Conservation (phyloP, 495 filamentous ascomycete genomes). For the Saxophila tyrrhenica region DNA sequence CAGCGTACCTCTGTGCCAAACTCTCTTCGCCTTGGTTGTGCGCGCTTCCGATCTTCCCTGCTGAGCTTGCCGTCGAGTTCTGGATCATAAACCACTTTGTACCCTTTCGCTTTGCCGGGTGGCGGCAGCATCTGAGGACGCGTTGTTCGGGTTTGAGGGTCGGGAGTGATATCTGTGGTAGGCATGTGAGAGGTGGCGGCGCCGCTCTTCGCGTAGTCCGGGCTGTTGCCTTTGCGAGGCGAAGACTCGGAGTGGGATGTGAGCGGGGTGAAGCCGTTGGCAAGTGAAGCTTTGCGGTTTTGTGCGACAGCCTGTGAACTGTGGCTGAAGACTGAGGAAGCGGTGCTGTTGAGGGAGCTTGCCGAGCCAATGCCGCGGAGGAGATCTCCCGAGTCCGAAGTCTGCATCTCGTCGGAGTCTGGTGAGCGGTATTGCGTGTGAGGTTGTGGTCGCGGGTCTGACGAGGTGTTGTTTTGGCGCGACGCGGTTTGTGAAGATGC, state of each 20-base stretch:
- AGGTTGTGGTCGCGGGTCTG: not conserved
- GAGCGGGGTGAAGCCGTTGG: slow-evolving; percentile 58
- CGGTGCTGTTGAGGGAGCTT: slow-evolving; percentile 53
- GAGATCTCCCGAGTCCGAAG: slow-evolving; percentile 47
- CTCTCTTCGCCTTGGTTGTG: slow-evolving; percentile 58
- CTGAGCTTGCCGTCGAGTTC: slow-evolving; percentile 50
- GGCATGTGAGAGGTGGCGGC: slow-evolving; percentile 2
- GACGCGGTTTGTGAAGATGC: slow-evolving; percentile 4
- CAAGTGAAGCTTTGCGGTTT: slow-evolving; percentile 36
- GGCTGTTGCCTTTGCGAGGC: slow-evolving; percentile 49
- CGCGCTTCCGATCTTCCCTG: slow-evolving; percentile 51
- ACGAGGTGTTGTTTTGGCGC: not conserved
- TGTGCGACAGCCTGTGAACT: slow-evolving; percentile 34
- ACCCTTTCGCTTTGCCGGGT: slow-evolving; percentile 52
- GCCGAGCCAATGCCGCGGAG: slow-evolving; percentile 54
- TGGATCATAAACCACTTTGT: slow-evolving; percentile 64
- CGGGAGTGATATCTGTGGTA: slow-evolving; percentile 3
- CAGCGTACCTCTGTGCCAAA: slow-evolving; percentile 45
- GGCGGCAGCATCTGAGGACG: slow-evolving; percentile 48
- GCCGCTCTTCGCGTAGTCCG: slow-evolving; percentile 31
- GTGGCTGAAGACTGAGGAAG: slow-evolving; percentile 52
- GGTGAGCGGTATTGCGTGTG: slow-evolving; percentile 14
- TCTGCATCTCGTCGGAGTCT: slow-evolving; percentile 41
- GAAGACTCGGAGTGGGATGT: slow-evolving; percentile 62
- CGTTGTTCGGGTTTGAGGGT: slow-evolving; percentile 2